Conservation (phyloP, 768 basidiomycete genomes). For the Mycena olivaceomarginata region DNA sequence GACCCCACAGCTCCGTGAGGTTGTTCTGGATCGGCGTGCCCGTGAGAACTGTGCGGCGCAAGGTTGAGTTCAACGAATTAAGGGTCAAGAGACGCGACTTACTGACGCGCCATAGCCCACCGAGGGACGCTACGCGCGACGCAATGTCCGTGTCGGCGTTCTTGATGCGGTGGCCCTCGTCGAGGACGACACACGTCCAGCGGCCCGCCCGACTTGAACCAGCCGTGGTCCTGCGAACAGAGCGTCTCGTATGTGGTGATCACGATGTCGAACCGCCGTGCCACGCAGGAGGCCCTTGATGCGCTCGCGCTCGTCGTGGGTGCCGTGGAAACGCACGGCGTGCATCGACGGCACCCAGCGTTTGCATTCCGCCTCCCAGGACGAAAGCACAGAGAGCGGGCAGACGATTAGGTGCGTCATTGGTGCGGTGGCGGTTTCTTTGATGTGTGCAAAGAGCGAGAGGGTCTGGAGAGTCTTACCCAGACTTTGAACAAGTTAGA, state of each 20-base stretch:
- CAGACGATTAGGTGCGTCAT: conserved; percentile 81
- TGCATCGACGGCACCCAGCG: conserved; percentile 74
- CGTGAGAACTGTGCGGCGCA: conserved; percentile 69
- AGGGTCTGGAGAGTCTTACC: conserved; percentile 82
- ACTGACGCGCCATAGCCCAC: conserved; percentile 76
- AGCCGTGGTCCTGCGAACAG: conserved; percentile 68
- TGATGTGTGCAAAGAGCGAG: conserved; percentile 81
- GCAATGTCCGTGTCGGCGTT: conserved; percentile 76
- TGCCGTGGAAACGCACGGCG: conserved; percentile 79
- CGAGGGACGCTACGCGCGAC: conserved; percentile 72
- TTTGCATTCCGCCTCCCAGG: conserved; percentile 75
- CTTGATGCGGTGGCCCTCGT: conserved; percentile 86
- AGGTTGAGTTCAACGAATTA: conserved; percentile 1
- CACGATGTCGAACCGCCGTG: conserved; percentile 71
- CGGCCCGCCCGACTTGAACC: conserved; percentile 76
- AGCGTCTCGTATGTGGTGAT: conserved; percentile 84
- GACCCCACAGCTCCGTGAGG: conserved; percentile 73
- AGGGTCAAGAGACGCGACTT: conserved; percentile 16
- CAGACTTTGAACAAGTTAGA: conserved; percentile 64
- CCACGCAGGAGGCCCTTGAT: conserved; percentile 66
- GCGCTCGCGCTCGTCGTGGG: conserved; percentile 70
- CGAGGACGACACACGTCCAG: conserved; percentile 77
- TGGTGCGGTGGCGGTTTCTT: conserved; percentile 70
- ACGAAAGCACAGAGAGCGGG: conserved; percentile 79
- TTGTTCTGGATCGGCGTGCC: conserved; percentile 87